Evolutionary conservation across 495 filamentous ascomycete genomes (phyloP), one percentile per base, ranked within the genome.

Genomic region (Aspergillus cavernicola): DNA sequence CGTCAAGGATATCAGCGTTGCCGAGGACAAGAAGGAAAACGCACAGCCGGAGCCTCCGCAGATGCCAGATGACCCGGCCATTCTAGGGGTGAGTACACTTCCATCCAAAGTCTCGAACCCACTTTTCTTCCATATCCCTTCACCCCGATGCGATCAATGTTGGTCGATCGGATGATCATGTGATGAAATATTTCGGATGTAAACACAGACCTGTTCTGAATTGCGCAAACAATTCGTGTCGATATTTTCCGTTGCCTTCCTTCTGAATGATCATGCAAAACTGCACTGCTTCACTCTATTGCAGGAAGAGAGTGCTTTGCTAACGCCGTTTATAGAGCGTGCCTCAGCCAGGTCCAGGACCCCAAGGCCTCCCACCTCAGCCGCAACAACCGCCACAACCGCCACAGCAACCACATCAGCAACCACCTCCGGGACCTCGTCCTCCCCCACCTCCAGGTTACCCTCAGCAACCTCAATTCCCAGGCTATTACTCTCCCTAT

Each of bases 191-290:
- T 75, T 66, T 71, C 80, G 73, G 71, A 74, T 74, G 71, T 74
- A 71, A 74, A 75, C 80, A 83, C 84, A 85, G 68, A 76, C 69
- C 70, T 74, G 72, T 74, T 77, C 74, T 65, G 84, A 91, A 83
- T 88, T 45, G 89, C 89, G 88, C 89, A 95, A 93, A 85, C 35
- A 86, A 74, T 76, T n/a, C 78, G 69, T 95, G 90, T 92, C 82
- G 90, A 95, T 86, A 88, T n/a, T 87, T 60, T 95, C 90, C 92
- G 91, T 96, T 97, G 92, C 91, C 91, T 96, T 97, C 92, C 91
- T 96, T 95, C 91, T 97, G 91, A 77, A 68, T 41, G 65, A 75
- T 72, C 69, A 68, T 60, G 44, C 41, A 33, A 13, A 29, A 7
- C 7, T 10, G 11, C 38, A 45, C 46, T 36, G 12, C 42, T 46